These are phyloP conservation scores for Lactarius hengduanensis DNA, from an alignment of 768 basidiomycete genomes.

Conservation along the genomic window DNA sequence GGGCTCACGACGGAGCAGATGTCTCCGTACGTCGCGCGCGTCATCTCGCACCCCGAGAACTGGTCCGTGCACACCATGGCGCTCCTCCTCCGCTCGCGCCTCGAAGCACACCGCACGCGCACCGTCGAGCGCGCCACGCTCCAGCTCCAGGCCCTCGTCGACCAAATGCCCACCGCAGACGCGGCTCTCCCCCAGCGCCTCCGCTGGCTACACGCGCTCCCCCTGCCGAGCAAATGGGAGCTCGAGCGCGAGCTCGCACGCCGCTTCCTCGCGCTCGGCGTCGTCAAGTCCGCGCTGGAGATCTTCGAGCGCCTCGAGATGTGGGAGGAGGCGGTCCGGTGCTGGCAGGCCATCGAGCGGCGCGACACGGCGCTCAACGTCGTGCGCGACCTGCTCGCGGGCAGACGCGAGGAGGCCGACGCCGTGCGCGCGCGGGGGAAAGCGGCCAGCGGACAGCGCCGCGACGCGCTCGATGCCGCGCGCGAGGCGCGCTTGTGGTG, in stretches of 20 bases:
- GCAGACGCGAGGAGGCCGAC: constrained; percentile 81
- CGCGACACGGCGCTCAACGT: constrained; percentile 75
- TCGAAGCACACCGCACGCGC: constrained; percentile 83
- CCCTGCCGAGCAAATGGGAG: constrained; percentile 89
- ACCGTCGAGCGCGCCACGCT: constrained; percentile 91
- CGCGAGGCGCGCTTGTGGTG: constrained; percentile 94
- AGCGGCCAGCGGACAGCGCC: constrained; percentile 40
- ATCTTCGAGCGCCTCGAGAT: constrained; percentile 94
- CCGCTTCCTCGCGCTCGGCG: constrained; percentile 81
- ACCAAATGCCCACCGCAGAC: constrained; percentile 92
- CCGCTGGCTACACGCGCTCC: constrained; percentile 74
- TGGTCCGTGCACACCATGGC: constrained; percentile 99
- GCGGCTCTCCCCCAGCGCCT: constrained; percentile 73
- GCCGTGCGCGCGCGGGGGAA: constrained; percentile 54
- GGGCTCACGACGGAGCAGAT: constrained; percentile 93
- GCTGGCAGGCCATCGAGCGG: constrained; percentile 79
- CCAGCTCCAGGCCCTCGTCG: constrained; percentile 92
- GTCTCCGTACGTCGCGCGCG: constrained; percentile 86
- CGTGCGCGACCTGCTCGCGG: constrained; percentile 83
- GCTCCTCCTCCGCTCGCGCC: constrained; percentile 85
- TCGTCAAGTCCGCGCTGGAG: constrained; percentile 85
- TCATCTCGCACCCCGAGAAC: constrained; percentile 85
- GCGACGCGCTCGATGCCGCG: constrained; percentile 53
- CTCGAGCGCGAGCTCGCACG: constrained; percentile 87
- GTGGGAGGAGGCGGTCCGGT: constrained; percentile 97